phyloP scores from a whole-genome alignment of 768 basidiomycete species.

The Dacryopinax spathularia region DNA sequence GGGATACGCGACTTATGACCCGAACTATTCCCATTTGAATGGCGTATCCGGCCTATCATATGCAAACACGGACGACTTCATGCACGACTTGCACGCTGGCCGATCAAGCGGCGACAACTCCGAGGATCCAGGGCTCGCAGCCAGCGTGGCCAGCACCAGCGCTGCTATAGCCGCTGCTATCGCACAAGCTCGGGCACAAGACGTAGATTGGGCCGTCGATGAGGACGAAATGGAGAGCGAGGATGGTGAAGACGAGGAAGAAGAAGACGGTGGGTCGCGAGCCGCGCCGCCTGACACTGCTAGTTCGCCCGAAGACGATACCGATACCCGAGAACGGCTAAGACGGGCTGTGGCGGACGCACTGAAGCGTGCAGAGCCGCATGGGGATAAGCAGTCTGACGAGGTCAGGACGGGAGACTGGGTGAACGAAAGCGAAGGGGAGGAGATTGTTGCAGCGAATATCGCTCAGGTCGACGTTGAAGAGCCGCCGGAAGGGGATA shows the following conservation, averaged over 20 bases:
- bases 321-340: background rate
- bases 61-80: background rate
- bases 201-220: background rate
- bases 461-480: too few relatives aligned
- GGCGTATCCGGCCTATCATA: background rate
- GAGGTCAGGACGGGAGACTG: background rate
- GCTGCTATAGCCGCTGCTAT: conserved; percentile 70
- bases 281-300: background rate
- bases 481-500: background rate
- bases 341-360: background rate
- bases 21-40: background rate
- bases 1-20: background rate
- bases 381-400: background rate
- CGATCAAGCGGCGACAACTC: background rate
- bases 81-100: conserved; percentile 1
- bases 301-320: background rate
- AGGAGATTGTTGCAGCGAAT: background rate
- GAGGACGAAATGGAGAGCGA: conserved; percentile 2
- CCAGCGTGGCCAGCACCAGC: conserved; percentile 60
- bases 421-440: conserved; percentile 2
- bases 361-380: background rate
- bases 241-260: conserved; percentile 28
- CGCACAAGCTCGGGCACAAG: conserved; percentile 51
- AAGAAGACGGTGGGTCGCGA: conserved; percentile 52
- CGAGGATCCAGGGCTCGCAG: conserved; percentile 30